These are phyloP conservation scores for Gnomoniopsis sp. DNA, from an alignment of 2,329 filamentous ascomycete genomes.

Conservation along the genomic window DNA sequence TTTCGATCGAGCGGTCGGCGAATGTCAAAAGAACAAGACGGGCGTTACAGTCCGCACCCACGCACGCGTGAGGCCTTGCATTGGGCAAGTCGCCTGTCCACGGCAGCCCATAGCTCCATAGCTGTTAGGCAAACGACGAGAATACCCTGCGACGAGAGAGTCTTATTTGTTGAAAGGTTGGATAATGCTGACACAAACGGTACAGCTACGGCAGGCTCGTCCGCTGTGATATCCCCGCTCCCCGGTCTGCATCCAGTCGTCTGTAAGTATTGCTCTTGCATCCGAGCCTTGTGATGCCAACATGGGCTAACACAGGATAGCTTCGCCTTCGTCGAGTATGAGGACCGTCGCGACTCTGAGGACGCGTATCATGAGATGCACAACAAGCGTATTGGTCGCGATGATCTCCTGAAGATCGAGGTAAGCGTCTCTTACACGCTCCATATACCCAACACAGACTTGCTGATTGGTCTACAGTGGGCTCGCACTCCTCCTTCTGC, in stretches of 20 bases:
- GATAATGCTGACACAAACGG: conserved; percentile 46
- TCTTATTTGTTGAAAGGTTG: conserved; percentile 26
- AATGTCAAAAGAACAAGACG: conserved; percentile 25
- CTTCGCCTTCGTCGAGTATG: conserved; percentile 98
- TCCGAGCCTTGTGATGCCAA: neutral
- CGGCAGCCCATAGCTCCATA: conserved; percentile 23
- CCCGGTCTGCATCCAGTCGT: conserved; percentile 86
- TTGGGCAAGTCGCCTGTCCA: conserved; percentile 34
- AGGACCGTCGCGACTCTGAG: conserved; percentile 95
- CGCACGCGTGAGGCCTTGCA: conserved; percentile 23
- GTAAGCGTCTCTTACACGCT: conserved; percentile 48
- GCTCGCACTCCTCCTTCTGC: conserved; percentile 96
- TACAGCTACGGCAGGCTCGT: conserved; percentile 92
- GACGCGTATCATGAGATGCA: conserved; percentile 99
- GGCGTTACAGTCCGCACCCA: conserved; percentile 15
- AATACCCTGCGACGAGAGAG: conserved; percentile 25
- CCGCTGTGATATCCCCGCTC: conserved; percentile 96
- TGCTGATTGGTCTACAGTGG: conserved; percentile 62
- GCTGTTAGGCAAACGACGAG: conserved; percentile 28
- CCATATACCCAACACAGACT: conserved; percentile 8
- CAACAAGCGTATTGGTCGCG: conserved; percentile 95
- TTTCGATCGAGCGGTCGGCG: conserved; percentile 46
- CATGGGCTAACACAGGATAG: conserved; percentile 36
- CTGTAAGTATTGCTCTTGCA: conserved; percentile 64
- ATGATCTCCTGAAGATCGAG: conserved; percentile 97